Evolutionary conservation across 129 eudicot species (phyloP).

Genomic region (Lactuca saligna): DNA sequence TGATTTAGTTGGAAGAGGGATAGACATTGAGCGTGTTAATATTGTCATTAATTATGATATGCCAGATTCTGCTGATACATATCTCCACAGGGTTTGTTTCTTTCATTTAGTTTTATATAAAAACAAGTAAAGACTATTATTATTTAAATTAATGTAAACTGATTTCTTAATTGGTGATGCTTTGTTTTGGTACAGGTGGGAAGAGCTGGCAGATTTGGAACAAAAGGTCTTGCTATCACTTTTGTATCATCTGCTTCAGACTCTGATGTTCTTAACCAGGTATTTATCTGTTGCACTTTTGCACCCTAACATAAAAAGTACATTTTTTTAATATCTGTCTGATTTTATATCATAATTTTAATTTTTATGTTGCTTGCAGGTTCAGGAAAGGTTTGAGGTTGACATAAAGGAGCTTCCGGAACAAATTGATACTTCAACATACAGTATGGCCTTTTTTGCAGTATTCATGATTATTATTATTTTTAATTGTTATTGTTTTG

Average conservation of each 20-base stretch:
- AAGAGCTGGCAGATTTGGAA: constrained; percentile 93
- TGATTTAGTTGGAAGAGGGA: constrained; percentile 90
- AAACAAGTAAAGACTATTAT: no score
- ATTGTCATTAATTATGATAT: constrained; percentile 91
- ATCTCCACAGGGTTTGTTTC: constrained; percentile 66
- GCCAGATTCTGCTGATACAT: constrained; percentile 98
- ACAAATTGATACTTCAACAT: constrained; percentile 83
- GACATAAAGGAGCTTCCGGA: constrained; percentile 94
- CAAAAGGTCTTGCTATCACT: constrained; percentile 97
- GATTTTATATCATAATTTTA: neutral
- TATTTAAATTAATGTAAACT: neutral
- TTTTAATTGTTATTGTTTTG: neutral
- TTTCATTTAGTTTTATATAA: no score
- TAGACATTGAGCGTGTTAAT: constrained; percentile 87
- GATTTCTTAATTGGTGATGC: neutral
- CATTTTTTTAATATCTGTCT: constrained; percentile 6
- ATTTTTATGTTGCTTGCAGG: constrained; percentile 37
- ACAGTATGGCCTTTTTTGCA: constrained; percentile 48
- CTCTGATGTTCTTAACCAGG: constrained; percentile 92
- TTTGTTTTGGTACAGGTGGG: constrained; percentile 59
- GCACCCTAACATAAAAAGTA: neutral
- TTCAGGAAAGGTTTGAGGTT: constrained; percentile 90
- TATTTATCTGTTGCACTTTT: neutral
- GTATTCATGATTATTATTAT: neutral
- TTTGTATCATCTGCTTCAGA: constrained; percentile 84